Evolutionary conservation across 225 moss, liverwort and hornwort species (phyloP), one percentile per base, ranked within the genome.

Genomic region (Rhytidiadelphus loreus): DNA sequence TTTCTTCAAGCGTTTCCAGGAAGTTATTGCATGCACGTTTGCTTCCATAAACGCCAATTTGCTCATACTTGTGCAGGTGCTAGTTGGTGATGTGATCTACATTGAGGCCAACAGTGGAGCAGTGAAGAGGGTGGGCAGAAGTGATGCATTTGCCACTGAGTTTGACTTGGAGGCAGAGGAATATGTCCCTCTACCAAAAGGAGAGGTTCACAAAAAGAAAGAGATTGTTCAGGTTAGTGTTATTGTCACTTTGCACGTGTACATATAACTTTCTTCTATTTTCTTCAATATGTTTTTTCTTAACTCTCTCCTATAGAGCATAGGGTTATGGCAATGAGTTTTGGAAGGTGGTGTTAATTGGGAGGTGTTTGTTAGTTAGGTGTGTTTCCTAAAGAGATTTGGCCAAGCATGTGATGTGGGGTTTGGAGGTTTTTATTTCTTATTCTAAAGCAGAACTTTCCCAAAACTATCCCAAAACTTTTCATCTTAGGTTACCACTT

Each of bases 181-280:
- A 63, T 98, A 97, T 85, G 98, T 98, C 41, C 97, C 96, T 11
- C 85, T 96, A 84, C 96, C 98, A 30, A 97, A 98, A 93, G 97
- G 97, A 65, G 97, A 98, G 93, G 98, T 98, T 57, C 97, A 98
- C 87, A 98, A 98, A 88, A 98, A 98, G 93, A 98, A 98, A 91
- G 97, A 97, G 92, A 97, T 96, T 82, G 97, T 98, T 85, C 96
- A 96, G 96, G 97, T 98, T 88, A 77, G 81, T 83, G 55, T 46
- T 57, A 65, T 41, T 30, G n/a, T 81, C 44, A 33, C 59, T 85
- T 74, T 68, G 59, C n/a, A 56, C 41, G 62, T 64, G 76, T 69
- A 60, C 53, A n/a, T 74, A 11, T 44, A 44, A 7, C 83, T 64
- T 52, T 39, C 33, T 73, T 88, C 46, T 53, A 81, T 66, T 64